Conservation (phyloP, 1,139 yeast species). For the Saccharomyces hybrid region DNA sequence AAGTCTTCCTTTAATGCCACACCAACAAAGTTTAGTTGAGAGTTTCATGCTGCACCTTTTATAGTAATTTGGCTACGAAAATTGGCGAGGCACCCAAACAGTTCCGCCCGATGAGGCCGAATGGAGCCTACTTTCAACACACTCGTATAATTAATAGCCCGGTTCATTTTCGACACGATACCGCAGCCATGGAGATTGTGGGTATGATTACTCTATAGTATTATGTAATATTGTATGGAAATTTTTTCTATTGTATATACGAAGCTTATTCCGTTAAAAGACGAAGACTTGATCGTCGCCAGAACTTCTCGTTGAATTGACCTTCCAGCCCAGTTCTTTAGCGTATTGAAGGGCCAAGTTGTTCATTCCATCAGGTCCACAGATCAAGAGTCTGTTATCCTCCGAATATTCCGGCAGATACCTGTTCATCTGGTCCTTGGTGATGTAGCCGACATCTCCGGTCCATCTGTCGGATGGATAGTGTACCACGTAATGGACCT, state of each 20-base stretch:
- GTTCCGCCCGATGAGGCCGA: conserved; percentile 1
- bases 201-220: neutral
- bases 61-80: neutral
- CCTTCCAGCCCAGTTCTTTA: conserved; percentile 56
- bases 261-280: conserved; percentile 35
- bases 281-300: conserved; percentile 65
- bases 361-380: conserved; percentile 76
- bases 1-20: neutral
- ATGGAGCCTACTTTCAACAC: neutral
- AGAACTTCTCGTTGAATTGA: conserved; percentile 42
- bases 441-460: conserved; percentile 54
- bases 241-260: neutral
- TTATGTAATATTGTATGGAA: neutral
- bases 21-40: neutral
- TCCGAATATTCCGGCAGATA: conserved; percentile 45
- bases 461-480: conserved; percentile 41
- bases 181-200: neutral
- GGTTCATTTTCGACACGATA: neutral
- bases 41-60: neutral
- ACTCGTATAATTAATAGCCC: neutral
- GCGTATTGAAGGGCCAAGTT: conserved; percentile 43
- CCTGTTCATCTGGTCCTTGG: conserved; percentile 47
- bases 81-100: conserved; percentile 1
- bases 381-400: conserved; percentile 51
- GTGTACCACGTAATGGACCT: conserved; percentile 42